Percentiles rank a stretch among this genome's conserved stretches.
Conservation (phyloP, 176 grass and related monocot species). For the Thalia dealbata region DNA sequence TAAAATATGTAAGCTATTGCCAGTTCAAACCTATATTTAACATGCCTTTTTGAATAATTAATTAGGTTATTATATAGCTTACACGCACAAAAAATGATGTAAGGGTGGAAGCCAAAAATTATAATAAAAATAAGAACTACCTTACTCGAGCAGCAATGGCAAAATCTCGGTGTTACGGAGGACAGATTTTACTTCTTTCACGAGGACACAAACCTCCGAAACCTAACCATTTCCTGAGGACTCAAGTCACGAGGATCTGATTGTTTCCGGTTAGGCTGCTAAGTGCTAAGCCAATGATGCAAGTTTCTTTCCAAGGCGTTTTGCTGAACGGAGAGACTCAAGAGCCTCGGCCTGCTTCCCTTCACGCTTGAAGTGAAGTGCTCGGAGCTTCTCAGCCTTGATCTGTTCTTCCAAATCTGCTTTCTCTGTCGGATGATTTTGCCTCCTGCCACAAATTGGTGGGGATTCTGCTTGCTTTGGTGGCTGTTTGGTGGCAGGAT, state of each 20-base stretch:
- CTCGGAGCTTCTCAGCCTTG: slow-evolving; percentile 75
- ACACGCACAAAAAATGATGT: no score
- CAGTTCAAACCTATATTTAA: no score
- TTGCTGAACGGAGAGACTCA: slow-evolving; percentile 69
- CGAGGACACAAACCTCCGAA: no score
- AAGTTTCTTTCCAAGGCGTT: slow-evolving; percentile 73
- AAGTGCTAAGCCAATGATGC: slow-evolving; percentile 37
- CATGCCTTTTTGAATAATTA: no score
- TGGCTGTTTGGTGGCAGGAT: no score
- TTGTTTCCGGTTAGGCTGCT: neutral
- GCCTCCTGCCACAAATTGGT: neutral
- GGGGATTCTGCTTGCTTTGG: slow-evolving; percentile 31
- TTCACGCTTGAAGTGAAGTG: slow-evolving; percentile 58
- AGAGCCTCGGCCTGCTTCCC: slow-evolving; percentile 76
- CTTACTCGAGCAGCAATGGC: no score
- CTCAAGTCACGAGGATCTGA: neutral
- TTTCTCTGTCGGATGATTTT: slow-evolving; percentile 37
- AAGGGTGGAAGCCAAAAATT: no score
- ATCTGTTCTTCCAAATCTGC: slow-evolving; percentile 67
- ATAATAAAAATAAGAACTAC: no score
- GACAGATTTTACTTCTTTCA: neutral
- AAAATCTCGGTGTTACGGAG: no score
- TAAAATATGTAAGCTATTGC: no score
- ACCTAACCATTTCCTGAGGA: neutral
- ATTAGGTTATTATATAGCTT: no score